phyloP scores from a whole-genome alignment of 306 rosid species.

The Pterocarpus macrocarpus region DNA sequence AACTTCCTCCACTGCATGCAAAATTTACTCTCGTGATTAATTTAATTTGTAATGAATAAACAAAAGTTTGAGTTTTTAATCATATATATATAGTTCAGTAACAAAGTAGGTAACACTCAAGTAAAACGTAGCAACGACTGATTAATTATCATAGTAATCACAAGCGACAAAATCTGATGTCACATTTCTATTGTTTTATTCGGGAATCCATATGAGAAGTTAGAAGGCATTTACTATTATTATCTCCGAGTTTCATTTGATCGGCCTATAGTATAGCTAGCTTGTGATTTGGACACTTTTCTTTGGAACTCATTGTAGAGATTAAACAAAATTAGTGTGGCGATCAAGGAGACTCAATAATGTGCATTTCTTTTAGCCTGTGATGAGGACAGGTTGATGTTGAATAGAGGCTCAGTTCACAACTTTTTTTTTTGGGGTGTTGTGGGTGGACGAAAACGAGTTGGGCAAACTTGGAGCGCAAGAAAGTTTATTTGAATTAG shows the following conservation, averaged over 20 bases:
- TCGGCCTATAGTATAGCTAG: background rate
- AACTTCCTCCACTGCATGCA: too few species aligned
- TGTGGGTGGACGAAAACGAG: too few species aligned
- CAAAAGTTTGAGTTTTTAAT: too few species aligned
- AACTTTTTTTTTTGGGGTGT: background rate
- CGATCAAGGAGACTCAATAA: background rate
- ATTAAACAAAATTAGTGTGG: background rate
- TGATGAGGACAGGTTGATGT: conserved; percentile 23
- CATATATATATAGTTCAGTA: background rate
- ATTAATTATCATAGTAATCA: background rate
- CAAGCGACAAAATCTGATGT: conserved; percentile 4
- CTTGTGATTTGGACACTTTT: background rate
- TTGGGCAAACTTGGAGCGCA: conserved; percentile 7
- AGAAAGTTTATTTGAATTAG: conserved; percentile 21
- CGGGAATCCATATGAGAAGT: background rate
- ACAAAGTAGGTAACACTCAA: background rate
- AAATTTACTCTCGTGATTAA: too few species aligned
- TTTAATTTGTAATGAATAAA: too few species aligned
- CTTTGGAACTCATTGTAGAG: background rate
- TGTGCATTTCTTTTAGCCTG: background rate
- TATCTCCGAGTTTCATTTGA: background rate
- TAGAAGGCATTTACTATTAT: background rate
- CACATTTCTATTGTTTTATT: background rate
- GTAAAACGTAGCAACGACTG: too few species aligned
- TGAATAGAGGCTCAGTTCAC: background rate